phyloP scores from a whole-genome alignment of 257 asterid species.

The Nicotiana obtusifolia region DNA sequence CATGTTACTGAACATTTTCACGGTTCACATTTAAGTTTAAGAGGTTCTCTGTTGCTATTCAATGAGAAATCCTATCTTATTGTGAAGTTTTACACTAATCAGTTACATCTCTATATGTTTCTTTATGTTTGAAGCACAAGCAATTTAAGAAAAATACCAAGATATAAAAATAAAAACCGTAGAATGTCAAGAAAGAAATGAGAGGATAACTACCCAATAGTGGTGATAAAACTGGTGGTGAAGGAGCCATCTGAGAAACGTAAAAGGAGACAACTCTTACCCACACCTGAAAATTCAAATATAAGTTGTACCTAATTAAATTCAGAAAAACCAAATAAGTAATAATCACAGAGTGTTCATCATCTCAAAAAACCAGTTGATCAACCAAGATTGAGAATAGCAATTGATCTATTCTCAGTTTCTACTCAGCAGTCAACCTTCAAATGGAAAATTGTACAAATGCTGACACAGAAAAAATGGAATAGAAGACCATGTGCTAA shows the following conservation, averaged over 20 bases:
- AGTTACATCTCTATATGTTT: not conserved
- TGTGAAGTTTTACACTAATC: not conserved
- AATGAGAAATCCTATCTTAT: not conserved
- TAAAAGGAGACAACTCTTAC: conserved; percentile 14
- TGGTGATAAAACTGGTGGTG: not conserved
- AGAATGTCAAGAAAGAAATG: not conserved
- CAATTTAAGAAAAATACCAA: not conserved
- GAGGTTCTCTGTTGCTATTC: not conserved
- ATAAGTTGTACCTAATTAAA: not conserved
- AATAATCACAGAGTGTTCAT: not conserved
- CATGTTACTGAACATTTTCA: not conserved
- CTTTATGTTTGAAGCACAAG: not conserved
- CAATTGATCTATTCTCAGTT: not conserved
- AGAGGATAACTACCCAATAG: conserved; percentile 9
- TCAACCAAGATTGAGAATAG: not conserved
- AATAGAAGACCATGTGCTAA: not conserved
- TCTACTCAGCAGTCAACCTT: not conserved
- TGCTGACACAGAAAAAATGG: not conserved
- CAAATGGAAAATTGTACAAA: not conserved
- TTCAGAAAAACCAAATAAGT: not conserved
- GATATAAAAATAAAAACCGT: not conserved
- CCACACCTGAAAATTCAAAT: conserved; percentile 15
- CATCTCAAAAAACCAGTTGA: not conserved
- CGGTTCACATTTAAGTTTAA: not conserved
- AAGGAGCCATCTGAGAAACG: conserved; percentile 16